Evolutionary conservation across 768 basidiomycete genomes (phyloP).

Genomic region (Hydnomerulius pinastri): DNA sequence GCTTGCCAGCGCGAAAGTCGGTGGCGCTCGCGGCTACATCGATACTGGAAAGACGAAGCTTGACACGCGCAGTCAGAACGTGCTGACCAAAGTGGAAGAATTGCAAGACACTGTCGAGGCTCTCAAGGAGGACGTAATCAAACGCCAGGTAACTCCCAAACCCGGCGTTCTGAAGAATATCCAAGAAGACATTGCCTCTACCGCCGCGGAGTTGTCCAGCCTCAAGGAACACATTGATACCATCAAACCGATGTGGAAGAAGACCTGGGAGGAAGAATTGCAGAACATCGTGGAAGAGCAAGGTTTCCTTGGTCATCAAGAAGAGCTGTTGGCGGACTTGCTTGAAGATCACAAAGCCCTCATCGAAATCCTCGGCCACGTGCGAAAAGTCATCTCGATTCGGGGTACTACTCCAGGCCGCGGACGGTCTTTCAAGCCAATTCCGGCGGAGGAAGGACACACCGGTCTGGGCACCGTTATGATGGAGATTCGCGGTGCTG

Average conservation of each 20-base stretch:
- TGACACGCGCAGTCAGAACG: slow-evolving; percentile 86
- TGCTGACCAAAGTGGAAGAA: slow-evolving; percentile 90
- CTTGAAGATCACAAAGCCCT: slow-evolving; percentile 93
- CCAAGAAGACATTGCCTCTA: slow-evolving; percentile 67
- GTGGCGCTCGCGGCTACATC: slow-evolving; percentile 85
- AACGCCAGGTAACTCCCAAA: slow-evolving; percentile 85
- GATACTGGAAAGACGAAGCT: slow-evolving; percentile 90
- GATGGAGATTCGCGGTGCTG: slow-evolving; percentile 85
- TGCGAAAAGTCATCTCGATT: slow-evolving; percentile 84
- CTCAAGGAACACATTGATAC: slow-evolving; percentile 85
- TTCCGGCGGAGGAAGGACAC: slow-evolving; percentile 66
- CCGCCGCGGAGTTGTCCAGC: slow-evolving; percentile 69
- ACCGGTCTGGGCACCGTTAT: slow-evolving; percentile 76
- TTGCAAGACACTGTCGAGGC: slow-evolving; percentile 88
- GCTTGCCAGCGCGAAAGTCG: slow-evolving; percentile 77
- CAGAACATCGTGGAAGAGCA: slow-evolving; percentile 98
- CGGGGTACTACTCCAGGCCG: slow-evolving; percentile 51
- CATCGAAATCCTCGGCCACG: slow-evolving; percentile 81
- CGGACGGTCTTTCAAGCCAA: slow-evolving; percentile 57
- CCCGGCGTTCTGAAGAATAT: slow-evolving; percentile 67
- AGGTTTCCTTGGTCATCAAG: slow-evolving; percentile 89
- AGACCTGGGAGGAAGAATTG: slow-evolving; percentile 96
- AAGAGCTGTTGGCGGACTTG: slow-evolving; percentile 86
- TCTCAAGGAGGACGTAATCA: slow-evolving; percentile 89
- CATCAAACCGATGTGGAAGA: slow-evolving; percentile 96